These are phyloP conservation scores for Calonectria pseudoreteaudii DNA, from an alignment of 2,329 filamentous ascomycete genomes.

Conservation along the genomic window DNA sequence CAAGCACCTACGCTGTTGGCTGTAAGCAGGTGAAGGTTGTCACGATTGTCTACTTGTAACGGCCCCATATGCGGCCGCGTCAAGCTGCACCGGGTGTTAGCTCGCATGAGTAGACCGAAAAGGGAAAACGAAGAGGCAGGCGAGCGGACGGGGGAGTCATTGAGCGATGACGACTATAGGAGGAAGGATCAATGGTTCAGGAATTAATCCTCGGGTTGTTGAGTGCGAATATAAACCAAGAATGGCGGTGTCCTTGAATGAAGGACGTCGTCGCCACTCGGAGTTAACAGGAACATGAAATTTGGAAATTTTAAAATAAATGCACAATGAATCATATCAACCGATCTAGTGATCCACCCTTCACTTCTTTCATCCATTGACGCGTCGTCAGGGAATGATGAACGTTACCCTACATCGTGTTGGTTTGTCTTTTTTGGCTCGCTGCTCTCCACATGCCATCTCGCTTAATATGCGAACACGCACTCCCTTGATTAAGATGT, in stretches of 20 bases:
- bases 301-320: neutral
- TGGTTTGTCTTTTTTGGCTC: neutral
- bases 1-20: neutral
- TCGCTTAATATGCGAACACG: constrained; percentile 17
- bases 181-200: neutral
- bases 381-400: neutral
- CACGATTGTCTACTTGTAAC: neutral
- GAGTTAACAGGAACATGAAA: neutral
- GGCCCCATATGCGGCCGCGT: neutral
- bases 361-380: neutral
- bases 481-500: constrained; percentile 4
- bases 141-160: neutral
- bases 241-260: neutral
- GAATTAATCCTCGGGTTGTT: neutral
- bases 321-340: neutral
- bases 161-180: neutral
- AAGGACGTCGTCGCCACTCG: neutral
- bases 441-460: neutral
- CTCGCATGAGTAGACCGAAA: neutral
- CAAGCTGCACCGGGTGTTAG: neutral
- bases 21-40: neutral
- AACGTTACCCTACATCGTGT: constrained; percentile 3
- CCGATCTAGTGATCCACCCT: neutral
- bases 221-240: neutral
- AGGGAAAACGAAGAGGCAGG: no score